Conservation (phyloP, 805 yeast species). For the Zygotorulaspora florentina region DNA sequence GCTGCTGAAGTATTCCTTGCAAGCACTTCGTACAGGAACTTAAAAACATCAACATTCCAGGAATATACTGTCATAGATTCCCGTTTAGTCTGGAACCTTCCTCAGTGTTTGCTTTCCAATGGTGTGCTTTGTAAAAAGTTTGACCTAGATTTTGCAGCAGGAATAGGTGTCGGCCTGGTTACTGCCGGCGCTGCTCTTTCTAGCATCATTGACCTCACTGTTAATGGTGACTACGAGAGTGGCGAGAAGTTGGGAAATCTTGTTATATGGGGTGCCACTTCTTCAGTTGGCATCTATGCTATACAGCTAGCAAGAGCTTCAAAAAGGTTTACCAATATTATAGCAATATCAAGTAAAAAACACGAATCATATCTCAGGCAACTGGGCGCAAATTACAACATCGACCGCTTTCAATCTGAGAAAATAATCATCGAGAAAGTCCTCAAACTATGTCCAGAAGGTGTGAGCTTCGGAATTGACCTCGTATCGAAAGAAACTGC, state of each 20-base stretch:
- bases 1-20: conserved; percentile 43
- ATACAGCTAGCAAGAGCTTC: conserved; percentile 41
- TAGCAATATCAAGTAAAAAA: conserved; percentile 43
- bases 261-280: conserved; percentile 48
- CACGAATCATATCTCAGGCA: conserved; percentile 35
- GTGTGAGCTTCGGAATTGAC: conserved; percentile 40
- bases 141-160: conserved; percentile 40
- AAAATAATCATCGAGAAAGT: conserved; percentile 24
- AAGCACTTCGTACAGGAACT: conserved; percentile 46
- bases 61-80: conserved; percentile 43
- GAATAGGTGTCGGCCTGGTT: conserved; percentile 46
- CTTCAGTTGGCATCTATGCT: conserved; percentile 44
- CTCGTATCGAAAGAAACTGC: conserved; percentile 43
- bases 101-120: conserved; percentile 26
- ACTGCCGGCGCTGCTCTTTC: conserved; percentile 39
- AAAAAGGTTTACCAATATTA: conserved; percentile 35
- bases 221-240: conserved; percentile 8
- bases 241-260: conserved; percentile 22
- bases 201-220: conserved; percentile 14
- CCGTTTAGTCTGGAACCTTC: conserved; percentile 44
- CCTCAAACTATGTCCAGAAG: conserved; percentile 24
- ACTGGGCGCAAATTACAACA: conserved; percentile 43
- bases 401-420: conserved; percentile 35
- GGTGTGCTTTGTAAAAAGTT: conserved; percentile 7
- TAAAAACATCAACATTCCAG: conserved; percentile 46